Base-by-base conservation (phyloP, 345 rosid genomes). In the Brassica cretica region DNA sequence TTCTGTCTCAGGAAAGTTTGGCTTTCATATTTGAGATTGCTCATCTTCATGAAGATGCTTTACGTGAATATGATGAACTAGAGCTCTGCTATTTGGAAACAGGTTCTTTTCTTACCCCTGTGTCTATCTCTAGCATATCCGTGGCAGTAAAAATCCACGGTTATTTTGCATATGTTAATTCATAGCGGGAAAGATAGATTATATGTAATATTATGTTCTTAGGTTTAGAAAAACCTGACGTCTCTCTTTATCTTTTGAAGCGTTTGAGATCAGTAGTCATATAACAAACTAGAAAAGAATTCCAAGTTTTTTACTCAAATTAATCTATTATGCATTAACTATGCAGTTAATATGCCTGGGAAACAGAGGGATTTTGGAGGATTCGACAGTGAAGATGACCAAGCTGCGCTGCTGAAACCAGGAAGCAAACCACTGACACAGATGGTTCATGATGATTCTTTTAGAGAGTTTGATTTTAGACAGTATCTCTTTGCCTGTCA, bases 11-110 rank as follows among this genome's bases (percentile, higher is more conserved):
- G 99, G 99, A 93, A 88, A 95, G 98, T 87, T 83, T 95, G 87
- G 99, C 99, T 73, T 95, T 95, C 85, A 91, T 93, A 87, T 91
- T 95, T 85, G 99, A 95, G 85, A 91, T 95, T 93, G 92, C 98
- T 78, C 88, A 91, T 78, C 94, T 95, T 82, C 86, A 93, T 77
- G 99, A 95, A 79, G 99, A 95, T 82, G 99, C 98, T 46, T 75
- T 95, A 61, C 91, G 98, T 65, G 98, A 95, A 86, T 95, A 95
- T 78, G 99, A 95, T 68, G 99, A 93, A 82, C 76, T 95, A 78
- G 99, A 95, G 82, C 90, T 90, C 73, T 93, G 99, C 88, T 93
- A 90, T 85, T 81, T 83, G 84, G 99, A 95, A 86, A 93, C 98
- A 86, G 97, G 98, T 95, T 80, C 29, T 24, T 56, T 72, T 30